A percentile compares a stretch with the other conserved stretches of the same genome.
Evolutionary conservation across 129 eudicot genomes (phyloP).

Genomic region (Escallonia rubra): DNA sequence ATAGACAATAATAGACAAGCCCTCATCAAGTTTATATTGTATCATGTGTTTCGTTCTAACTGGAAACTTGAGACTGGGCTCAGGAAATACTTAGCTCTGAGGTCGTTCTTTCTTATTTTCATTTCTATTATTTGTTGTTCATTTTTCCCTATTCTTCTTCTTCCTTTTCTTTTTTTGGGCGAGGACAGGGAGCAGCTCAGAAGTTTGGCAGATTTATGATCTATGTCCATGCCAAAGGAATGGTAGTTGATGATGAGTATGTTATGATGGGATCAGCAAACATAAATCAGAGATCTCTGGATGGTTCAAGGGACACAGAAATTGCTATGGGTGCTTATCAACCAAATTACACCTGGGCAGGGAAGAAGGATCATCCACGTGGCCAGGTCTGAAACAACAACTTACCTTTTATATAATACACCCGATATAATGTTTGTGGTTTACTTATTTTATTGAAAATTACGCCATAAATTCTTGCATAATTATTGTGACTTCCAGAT

Average conservation of each 20-base stretch:
- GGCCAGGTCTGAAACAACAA: conserved; percentile 15
- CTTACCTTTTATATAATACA: neutral
- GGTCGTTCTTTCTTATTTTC: no score
- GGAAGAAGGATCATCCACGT: conserved; percentile 10
- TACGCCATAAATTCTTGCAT: no score
- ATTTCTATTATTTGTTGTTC: neutral
- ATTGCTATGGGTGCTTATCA: conserved; percentile 26
- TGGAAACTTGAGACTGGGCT: no score
- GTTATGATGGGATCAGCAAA: conserved; percentile 23
- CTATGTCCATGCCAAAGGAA: conserved; percentile 25
- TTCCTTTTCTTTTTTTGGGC: neutral
- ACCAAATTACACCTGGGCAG: conserved; percentile 19
- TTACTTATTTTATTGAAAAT: no score
- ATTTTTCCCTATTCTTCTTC: neutral
- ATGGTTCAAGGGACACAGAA: conserved; percentile 28
- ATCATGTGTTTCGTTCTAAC: no score
- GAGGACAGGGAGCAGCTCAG: conserved; percentile 10
- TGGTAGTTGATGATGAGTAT: conserved; percentile 20
- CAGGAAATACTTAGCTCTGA: no score
- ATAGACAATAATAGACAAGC: no score
- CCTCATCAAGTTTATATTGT: no score
- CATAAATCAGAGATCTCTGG: conserved; percentile 24
- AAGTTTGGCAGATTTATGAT: conserved; percentile 17
- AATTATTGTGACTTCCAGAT: no score
- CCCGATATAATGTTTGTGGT: no score